phyloP scores from a whole-genome alignment of 371 early-diverging fungal species.

The Lichtheimia corymbifera region DNA sequence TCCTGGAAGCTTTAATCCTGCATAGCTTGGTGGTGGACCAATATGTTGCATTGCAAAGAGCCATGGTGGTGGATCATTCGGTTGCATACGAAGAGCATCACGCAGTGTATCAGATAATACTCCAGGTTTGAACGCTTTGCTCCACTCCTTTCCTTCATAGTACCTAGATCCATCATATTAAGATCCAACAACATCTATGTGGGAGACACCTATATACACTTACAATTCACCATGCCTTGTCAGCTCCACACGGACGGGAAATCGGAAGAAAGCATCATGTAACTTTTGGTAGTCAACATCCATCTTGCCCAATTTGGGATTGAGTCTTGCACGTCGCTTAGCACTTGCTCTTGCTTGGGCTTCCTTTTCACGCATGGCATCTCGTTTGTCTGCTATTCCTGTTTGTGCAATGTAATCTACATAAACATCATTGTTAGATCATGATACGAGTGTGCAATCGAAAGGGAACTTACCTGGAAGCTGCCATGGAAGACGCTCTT shows the following conservation, averaged over 20 bases:
- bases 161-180: constrained; percentile 8
- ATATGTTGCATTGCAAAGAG: constrained; percentile 94
- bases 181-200: not conserved
- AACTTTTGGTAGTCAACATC: constrained; percentile 89
- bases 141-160: constrained; percentile 10
- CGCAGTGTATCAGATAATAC: constrained; percentile 73
- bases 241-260: constrained; percentile 78
- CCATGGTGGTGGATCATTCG: constrained; percentile 90
- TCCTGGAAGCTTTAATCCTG: constrained; percentile 84
- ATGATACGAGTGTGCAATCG: not conserved
- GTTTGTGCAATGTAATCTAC: constrained; percentile 87
- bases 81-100: constrained; percentile 79
- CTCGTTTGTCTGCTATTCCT: constrained; percentile 88
- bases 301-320: constrained; percentile 89
- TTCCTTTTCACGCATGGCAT: constrained; percentile 75
- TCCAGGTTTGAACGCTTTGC: constrained; percentile 52
- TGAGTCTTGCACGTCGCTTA: constrained; percentile 78
- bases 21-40: constrained; percentile 94
- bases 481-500: constrained; percentile 84
- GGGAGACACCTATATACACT: constrained; percentile 2
- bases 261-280: constrained; percentile 90
- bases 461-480: constrained; percentile 63
- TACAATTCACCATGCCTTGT: constrained; percentile 71
- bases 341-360: constrained; percentile 65
- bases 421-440: not conserved